These are phyloP conservation scores for Dendrocalamus sinicus DNA, from an alignment of 176 grass and related monocot species.

Conservation along the genomic window DNA sequence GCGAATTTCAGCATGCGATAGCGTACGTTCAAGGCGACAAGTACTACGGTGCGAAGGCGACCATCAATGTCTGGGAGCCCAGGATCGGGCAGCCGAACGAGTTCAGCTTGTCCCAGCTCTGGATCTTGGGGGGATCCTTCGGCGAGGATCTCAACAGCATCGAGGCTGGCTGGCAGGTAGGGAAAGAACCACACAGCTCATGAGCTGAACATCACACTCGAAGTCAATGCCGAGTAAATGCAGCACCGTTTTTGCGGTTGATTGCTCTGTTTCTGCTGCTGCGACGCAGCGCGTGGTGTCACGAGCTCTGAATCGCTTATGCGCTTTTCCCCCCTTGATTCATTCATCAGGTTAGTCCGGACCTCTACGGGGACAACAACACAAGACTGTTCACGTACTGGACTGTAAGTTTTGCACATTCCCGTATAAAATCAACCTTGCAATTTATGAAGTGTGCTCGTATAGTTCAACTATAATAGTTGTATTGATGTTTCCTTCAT, in stretches of 20 bases:
- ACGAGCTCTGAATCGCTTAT: slow-evolving; percentile 54
- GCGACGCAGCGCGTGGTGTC: slow-evolving; percentile 23
- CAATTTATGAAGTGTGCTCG: not conserved
- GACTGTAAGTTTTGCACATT: slow-evolving; percentile 64
- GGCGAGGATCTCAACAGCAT: slow-evolving; percentile 90
- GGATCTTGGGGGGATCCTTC: slow-evolving; percentile 85
- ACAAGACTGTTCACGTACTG: slow-evolving; percentile 96
- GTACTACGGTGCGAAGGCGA: slow-evolving; percentile 87
- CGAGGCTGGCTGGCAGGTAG: slow-evolving; percentile 96
- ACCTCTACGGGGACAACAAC: slow-evolving; percentile 90
- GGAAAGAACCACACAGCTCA: slow-evolving; percentile 13
- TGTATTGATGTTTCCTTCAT: not conserved
- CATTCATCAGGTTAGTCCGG: slow-evolving; percentile 76
- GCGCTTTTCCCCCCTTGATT: not conserved
- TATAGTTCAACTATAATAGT: not conserved
- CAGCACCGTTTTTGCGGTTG: slow-evolving; percentile 40
- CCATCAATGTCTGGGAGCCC: slow-evolving; percentile 93
- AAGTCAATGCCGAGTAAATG: slow-evolving; percentile 50
- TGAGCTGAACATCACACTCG: slow-evolving; percentile 25
- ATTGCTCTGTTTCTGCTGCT: slow-evolving; percentile 36
- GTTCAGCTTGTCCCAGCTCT: slow-evolving; percentile 92
- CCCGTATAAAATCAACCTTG: not conserved
- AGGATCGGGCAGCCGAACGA: slow-evolving; percentile 82
- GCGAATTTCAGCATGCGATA: slow-evolving; percentile 74
- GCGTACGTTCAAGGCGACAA: slow-evolving; percentile 82